phyloP scores from a whole-genome alignment of 257 asterid genomes.

The Capsicum baccatum region DNA sequence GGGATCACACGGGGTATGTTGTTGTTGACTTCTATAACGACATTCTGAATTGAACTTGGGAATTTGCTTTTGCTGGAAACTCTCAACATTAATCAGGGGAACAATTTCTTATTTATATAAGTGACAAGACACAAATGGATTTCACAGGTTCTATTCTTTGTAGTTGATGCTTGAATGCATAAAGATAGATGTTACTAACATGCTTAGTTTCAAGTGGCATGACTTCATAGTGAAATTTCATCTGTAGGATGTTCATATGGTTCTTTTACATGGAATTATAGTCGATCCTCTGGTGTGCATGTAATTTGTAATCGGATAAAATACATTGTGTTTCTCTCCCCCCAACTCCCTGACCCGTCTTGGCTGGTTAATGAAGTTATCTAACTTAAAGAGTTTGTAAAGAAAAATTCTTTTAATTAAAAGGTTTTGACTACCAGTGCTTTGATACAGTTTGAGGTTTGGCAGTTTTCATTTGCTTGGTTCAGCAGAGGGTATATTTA shows the following conservation, averaged over 20 bases:
- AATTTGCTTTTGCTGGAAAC: background rate
- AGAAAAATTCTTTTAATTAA: background rate
- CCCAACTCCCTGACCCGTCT: too few relatives aligned
- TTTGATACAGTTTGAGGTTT: background rate
- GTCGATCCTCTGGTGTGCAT: background rate
- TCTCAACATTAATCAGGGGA: background rate
- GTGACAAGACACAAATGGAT: background rate
- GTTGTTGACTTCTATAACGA: background rate
- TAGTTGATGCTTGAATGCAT: background rate
- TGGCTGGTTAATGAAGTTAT: too few relatives aligned
- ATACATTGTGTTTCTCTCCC: too few relatives aligned
- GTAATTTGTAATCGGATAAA: too few relatives aligned
- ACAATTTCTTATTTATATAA: background rate
- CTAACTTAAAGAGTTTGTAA: background rate
- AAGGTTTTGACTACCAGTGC: constrained; percentile 14
- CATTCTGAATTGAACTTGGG: background rate
- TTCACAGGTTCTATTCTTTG: background rate
- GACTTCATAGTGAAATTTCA: background rate
- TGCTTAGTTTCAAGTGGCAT: constrained; percentile 10
- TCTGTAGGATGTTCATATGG: background rate
- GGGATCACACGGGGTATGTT: background rate
- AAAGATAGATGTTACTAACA: background rate
- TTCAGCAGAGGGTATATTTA: background rate
- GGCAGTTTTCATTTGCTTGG: constrained; percentile 6
- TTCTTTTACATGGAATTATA: background rate